Percentiles rank a stretch among this genome's conserved stretches.
Evolutionary conservation across 1,139 yeast genomes (phyloP).

Genomic region (Candida sanyaensis): DNA sequence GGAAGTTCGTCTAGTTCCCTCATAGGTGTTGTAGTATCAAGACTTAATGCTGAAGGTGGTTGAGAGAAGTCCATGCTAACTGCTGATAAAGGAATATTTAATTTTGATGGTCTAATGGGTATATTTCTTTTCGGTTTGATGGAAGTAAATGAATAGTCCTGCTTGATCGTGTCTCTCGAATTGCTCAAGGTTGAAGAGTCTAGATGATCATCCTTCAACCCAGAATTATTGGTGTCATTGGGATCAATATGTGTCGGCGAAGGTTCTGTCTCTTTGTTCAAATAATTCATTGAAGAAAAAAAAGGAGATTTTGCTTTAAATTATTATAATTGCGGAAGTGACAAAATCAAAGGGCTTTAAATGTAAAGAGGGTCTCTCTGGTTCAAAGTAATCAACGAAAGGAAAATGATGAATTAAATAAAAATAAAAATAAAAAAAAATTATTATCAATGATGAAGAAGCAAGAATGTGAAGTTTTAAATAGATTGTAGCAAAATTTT

Average conservation of each 20-base stretch:
- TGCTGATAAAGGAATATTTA: not conserved
- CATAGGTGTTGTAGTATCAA: constrained; percentile 1
- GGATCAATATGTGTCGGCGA: not conserved
- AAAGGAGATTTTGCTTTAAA: not conserved
- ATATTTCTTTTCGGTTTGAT: not conserved
- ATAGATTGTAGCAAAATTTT: too few species aligned
- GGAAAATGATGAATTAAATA: too few species aligned
- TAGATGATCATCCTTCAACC: not conserved
- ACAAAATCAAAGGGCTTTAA: too few species aligned
- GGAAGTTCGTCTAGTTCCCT: not conserved
- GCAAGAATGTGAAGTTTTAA: too few species aligned
- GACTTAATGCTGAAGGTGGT: constrained; percentile 10
- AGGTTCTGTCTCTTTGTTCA: not conserved
- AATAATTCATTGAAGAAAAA: not conserved
- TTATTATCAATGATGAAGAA: too few species aligned
- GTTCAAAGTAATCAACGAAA: too few species aligned
- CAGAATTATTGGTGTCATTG: not conserved
- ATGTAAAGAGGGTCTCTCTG: too few species aligned
- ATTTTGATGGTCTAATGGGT: not conserved
- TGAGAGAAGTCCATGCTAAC: constrained; percentile 1
- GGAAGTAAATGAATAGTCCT: not conserved
- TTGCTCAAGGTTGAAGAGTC: not conserved
- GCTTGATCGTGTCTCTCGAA: not conserved
- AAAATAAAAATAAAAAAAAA: too few species aligned
- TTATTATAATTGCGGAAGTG: not conserved